Evolutionary conservation across 225 moss, liverwort and hornwort species (phyloP).

Genomic region (Marchantia paleacea): DNA sequence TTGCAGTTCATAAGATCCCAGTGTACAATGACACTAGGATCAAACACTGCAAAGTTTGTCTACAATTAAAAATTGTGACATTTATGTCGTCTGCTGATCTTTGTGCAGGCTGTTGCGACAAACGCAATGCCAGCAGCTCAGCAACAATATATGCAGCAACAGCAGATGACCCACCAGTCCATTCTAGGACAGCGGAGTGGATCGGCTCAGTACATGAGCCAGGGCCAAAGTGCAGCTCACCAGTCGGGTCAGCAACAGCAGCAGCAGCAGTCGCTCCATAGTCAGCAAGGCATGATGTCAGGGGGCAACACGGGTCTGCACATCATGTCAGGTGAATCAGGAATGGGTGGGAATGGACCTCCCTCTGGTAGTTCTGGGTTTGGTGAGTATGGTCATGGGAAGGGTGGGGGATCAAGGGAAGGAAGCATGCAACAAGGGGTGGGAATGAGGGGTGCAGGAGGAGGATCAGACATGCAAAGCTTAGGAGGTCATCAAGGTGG

Average conservation of each 20-base stretch:
- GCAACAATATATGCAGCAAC: conserved; percentile 44
- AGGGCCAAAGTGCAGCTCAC: conserved; percentile 43
- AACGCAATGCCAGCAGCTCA: conserved; percentile 49
- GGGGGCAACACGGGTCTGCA: conserved; percentile 46
- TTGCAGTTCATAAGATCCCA: neutral
- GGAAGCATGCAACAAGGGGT: conserved; percentile 45
- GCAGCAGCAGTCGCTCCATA: conserved; percentile 42
- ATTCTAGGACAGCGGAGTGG: conserved; percentile 51
- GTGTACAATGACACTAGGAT: no score
- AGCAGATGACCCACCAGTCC: conserved; percentile 47
- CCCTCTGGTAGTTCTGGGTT: conserved; percentile 41
- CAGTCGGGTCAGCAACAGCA: conserved; percentile 33
- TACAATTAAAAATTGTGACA: neutral
- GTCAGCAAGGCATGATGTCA: conserved; percentile 43
- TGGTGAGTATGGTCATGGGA: conserved; percentile 47
- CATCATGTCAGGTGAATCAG: conserved; percentile 49
- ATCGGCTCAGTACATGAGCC: conserved; percentile 44
- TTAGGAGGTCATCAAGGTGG: conserved; percentile 49
- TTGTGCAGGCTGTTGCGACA: conserved; percentile 37
- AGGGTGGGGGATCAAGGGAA: conserved; percentile 42
- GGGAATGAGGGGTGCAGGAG: conserved; percentile 43
- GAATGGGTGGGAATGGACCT: conserved; percentile 49
- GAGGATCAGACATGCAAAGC: conserved; percentile 40
- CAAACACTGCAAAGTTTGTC: neutral
- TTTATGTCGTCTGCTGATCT: conserved; percentile 1